A percentile compares a stretch with the other conserved stretches of the same genome.
These are phyloP conservation scores for Neonectria punicea DNA, from an alignment of 2,329 filamentous ascomycete genomes.

Conservation along the genomic window DNA sequence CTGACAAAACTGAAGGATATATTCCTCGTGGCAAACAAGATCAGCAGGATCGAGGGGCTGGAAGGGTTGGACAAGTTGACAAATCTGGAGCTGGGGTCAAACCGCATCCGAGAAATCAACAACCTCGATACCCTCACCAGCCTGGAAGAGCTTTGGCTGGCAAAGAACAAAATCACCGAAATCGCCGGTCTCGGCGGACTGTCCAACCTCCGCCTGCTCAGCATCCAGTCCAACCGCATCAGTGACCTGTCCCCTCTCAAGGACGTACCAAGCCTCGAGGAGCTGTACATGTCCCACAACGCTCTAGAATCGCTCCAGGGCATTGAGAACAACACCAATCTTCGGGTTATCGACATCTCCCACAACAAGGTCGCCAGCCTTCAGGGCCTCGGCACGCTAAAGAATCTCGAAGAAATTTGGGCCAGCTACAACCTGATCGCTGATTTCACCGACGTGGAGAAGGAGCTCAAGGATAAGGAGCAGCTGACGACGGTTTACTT, in stretches of 20 bases:
- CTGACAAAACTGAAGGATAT: constrained; percentile 82
- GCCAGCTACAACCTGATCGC: constrained; percentile 86
- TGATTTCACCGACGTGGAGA: constrained; percentile 86
- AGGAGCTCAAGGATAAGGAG: constrained; percentile 80
- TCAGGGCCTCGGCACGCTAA: constrained; percentile 74
- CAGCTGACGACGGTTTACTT: constrained; percentile 92
- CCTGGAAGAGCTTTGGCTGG: constrained; percentile 91
- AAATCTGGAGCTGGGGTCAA: constrained; percentile 91
- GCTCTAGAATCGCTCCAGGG: constrained; percentile 81
- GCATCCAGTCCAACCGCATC: constrained; percentile 95
- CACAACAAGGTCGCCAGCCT: constrained; percentile 86
- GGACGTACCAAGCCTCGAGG: constrained; percentile 81
- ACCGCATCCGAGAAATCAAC: constrained; percentile 88
- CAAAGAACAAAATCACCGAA: constrained; percentile 94
- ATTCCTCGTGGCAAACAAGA: constrained; percentile 96
- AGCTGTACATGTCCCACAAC: constrained; percentile 97
- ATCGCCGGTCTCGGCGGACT: constrained; percentile 81
- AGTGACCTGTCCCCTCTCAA: constrained; percentile 79
- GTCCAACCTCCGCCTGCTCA: constrained; percentile 84
- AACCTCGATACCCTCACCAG: constrained; percentile 81
- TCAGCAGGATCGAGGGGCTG: constrained; percentile 85
- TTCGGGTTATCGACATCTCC: constrained; percentile 87
- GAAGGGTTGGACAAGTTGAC: constrained; percentile 78
- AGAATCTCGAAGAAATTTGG: constrained; percentile 89
- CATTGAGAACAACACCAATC: constrained; percentile 71